Conservation (phyloP, 768 basidiomycete species). For the Royoungia palumana region DNA sequence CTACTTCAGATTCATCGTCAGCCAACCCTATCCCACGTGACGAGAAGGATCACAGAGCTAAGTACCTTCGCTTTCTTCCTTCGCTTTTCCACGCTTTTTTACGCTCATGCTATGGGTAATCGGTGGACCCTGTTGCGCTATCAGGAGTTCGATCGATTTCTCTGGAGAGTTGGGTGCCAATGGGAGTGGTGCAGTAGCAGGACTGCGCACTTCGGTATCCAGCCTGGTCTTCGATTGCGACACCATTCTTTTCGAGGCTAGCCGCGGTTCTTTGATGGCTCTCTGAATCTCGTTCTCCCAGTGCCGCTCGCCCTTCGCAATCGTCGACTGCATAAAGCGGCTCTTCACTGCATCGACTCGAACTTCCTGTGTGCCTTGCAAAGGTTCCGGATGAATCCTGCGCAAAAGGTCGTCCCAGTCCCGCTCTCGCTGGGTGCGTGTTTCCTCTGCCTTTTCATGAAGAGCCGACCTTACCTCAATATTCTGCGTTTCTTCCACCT, state of each 20-base stretch:
- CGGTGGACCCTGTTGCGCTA: conserved; percentile 50
- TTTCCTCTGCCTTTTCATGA: conserved; percentile 63
- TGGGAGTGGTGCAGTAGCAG: conserved; percentile 32
- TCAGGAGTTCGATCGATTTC: conserved; percentile 49
- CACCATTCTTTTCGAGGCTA: conserved; percentile 45
- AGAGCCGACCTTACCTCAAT: conserved; percentile 50
- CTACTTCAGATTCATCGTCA: conserved; percentile 11
- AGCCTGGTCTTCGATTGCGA: conserved; percentile 30
- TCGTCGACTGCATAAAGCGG: conserved; percentile 58
- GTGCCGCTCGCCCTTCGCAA: conserved; percentile 44
- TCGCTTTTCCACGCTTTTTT: conserved; percentile 33
- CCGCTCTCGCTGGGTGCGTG: conserved; percentile 52
- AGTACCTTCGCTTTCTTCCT: conserved; percentile 32
- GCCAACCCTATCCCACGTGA: neutral
- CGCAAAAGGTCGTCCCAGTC: conserved; percentile 63
- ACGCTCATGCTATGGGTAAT: conserved; percentile 30
- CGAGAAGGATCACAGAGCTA: neutral
- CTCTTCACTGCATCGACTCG: conserved; percentile 54
- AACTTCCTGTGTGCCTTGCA: conserved; percentile 45
- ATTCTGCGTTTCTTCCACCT: conserved; percentile 29
- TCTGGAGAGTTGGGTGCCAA: conserved; percentile 45
- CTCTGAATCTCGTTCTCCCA: conserved; percentile 64
- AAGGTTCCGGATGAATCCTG: conserved; percentile 50
- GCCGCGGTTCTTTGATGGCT: conserved; percentile 54
- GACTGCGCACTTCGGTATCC: neutral